phyloP scores from a whole-genome alignment of 208 protist genomes.

The Leishmania amazonensis region DNA sequence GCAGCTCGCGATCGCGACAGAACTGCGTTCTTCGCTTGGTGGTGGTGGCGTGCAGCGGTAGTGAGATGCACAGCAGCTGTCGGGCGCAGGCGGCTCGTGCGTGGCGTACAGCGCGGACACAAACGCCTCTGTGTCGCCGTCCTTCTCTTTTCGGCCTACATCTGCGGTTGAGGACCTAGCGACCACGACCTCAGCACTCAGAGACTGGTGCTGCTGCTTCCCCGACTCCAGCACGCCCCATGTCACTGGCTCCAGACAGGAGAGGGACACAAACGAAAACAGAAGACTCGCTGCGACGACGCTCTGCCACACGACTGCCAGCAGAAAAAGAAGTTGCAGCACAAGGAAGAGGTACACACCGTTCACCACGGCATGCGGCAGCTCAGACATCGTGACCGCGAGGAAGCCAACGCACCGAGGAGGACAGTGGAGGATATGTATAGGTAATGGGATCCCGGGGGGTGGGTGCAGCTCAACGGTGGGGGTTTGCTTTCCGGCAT shows the following conservation, averaged over 20 bases:
- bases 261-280: neutral
- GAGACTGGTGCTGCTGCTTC: neutral
- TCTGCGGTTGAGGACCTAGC: neutral
- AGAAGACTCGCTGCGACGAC: conserved; percentile 17
- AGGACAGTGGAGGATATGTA: neutral
- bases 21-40: neutral
- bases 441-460: neutral
- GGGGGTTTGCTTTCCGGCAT: conserved; percentile 5
- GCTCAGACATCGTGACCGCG: neutral
- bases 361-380: conserved; percentile 25
- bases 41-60: neutral
- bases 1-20: neutral
- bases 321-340: conserved; percentile 37
- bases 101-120: neutral
- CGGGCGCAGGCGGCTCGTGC: too few species aligned
- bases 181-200: neutral
- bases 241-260: neutral
- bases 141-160: neutral
- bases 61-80: neutral
- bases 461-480: neutral
- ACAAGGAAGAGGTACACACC: conserved; percentile 41
- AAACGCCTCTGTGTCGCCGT: neutral
- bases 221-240: neutral
- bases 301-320: conserved; percentile 19
- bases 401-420: neutral